These are phyloP conservation scores for Yamadazyma buinensis DNA, from an alignment of 1,139 yeast genomes.

Conservation along the genomic window DNA sequence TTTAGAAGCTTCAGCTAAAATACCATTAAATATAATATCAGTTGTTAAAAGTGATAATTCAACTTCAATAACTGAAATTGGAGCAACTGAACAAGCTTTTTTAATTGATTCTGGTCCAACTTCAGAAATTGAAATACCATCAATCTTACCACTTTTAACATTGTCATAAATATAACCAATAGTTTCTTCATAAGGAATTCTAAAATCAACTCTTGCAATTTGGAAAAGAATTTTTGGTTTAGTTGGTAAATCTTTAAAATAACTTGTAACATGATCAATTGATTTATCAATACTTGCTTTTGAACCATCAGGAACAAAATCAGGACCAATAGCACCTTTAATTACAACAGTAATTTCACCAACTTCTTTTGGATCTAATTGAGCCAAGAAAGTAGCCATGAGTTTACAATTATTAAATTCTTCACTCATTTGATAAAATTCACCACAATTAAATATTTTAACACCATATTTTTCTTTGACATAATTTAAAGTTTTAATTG, in stretches of 20 bases:
- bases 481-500: constrained; percentile 44
- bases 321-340: constrained; percentile 52
- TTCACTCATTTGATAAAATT: constrained; percentile 59
- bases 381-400: constrained; percentile 29
- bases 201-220: constrained; percentile 62
- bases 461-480: constrained; percentile 45
- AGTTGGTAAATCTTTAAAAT: constrained; percentile 29
- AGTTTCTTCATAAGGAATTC: constrained; percentile 46
- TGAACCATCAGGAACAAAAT: constrained; percentile 44
- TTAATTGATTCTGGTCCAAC: constrained; percentile 57
- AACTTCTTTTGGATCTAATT: constrained; percentile 35
- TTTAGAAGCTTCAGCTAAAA: constrained; percentile 47
- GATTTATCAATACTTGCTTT: constrained; percentile 34
- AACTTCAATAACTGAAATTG: constrained; percentile 67
- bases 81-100: constrained; percentile 47
- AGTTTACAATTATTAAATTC: constrained; percentile 41
- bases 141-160: constrained; percentile 54
- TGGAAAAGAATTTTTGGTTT: constrained; percentile 56
- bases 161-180: constrained; percentile 48
- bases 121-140: constrained; percentile 71
- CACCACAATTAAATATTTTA: constrained; percentile 69
- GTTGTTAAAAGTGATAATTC: constrained; percentile 70
- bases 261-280: not conserved
- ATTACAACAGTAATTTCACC: constrained; percentile 53
- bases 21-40: constrained; percentile 58